Evolutionary conservation across 148 eudicot genomes (phyloP).

Genomic region (Fallopia convolvulus): DNA sequence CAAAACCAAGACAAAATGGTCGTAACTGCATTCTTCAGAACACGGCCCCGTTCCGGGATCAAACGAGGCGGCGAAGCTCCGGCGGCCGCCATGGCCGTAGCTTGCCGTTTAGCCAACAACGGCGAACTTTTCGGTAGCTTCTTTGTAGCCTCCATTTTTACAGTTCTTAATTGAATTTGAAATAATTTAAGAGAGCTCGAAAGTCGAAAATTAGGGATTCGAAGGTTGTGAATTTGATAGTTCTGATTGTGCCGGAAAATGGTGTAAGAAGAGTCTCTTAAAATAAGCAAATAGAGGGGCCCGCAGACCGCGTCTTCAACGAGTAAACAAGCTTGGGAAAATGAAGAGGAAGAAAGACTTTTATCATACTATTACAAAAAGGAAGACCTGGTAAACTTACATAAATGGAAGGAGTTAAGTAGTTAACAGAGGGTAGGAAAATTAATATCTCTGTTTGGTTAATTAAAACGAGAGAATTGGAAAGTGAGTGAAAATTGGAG

Average conservation of each 20-base stretch:
- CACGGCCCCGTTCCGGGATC: slow-evolving; percentile 11
- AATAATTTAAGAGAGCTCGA: background rate
- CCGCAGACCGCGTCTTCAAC: slow-evolving; percentile 3
- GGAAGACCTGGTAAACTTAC: background rate
- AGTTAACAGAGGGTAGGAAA: no score
- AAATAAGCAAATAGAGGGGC: background rate
- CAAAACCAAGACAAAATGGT: background rate
- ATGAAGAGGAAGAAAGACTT: background rate
- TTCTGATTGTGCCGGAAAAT: background rate
- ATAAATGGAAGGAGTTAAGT: no score
- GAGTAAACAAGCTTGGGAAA: background rate
- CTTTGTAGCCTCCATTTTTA: background rate
- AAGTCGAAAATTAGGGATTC: background rate
- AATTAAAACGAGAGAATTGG: no score
- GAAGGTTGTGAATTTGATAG: background rate
- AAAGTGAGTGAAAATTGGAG: no score
- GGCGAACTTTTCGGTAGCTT: background rate
- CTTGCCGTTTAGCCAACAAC: background rate
- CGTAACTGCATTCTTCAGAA: background rate
- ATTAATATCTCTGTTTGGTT: no score
- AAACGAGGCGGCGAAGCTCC: slow-evolving; percentile 4
- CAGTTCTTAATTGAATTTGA: background rate
- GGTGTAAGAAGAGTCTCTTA: background rate
- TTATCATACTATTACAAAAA: background rate
- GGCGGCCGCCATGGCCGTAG: background rate